Conservation (phyloP, 2,329 filamentous ascomycete species). For the Beauveria sp. region DNA sequence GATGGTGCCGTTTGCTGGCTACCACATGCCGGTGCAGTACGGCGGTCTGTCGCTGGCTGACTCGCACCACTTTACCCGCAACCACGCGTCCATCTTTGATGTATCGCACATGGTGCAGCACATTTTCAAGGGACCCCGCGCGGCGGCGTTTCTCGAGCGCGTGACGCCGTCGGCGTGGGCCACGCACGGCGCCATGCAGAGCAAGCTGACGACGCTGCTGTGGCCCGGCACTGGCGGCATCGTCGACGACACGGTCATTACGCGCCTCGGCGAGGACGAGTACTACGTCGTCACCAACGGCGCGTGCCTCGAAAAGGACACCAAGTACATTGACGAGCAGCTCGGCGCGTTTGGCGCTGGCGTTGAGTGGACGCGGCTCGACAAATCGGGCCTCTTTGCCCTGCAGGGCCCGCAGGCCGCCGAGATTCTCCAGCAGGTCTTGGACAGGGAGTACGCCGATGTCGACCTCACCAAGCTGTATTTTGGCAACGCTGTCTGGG, state of each 20-base stretch:
- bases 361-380: conserved; percentile 61
- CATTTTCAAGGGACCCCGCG: conserved; percentile 71
- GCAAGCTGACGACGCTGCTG: conserved; percentile 77
- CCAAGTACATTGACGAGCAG: conserved; percentile 65
- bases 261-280: conserved; percentile 60
- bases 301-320: conserved; percentile 82
- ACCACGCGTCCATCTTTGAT: conserved; percentile 86
- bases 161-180: conserved; percentile 72
- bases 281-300: conserved; percentile 97
- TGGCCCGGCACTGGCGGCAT: conserved; percentile 79
- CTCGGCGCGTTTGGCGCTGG: conserved; percentile 50
- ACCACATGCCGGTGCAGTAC: conserved; percentile 90
- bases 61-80: conserved; percentile 84
- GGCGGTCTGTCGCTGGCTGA: conserved; percentile 65
- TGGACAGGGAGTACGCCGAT: conserved; percentile 37
- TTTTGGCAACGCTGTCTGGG: conserved; percentile 69
- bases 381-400: conserved; percentile 72
- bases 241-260: conserved; percentile 89
- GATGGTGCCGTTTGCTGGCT: conserved; percentile 95
- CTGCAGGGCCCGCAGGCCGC: conserved; percentile 78
- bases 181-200: conserved; percentile 57
- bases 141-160: conserved; percentile 71
- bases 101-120: conserved; percentile 97
- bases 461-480: conserved; percentile 59
- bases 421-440: conserved; percentile 56